Evolutionary conservation across 768 basidiomycete genomes (phyloP).

Genomic region (Mycena albidolilacea): DNA sequence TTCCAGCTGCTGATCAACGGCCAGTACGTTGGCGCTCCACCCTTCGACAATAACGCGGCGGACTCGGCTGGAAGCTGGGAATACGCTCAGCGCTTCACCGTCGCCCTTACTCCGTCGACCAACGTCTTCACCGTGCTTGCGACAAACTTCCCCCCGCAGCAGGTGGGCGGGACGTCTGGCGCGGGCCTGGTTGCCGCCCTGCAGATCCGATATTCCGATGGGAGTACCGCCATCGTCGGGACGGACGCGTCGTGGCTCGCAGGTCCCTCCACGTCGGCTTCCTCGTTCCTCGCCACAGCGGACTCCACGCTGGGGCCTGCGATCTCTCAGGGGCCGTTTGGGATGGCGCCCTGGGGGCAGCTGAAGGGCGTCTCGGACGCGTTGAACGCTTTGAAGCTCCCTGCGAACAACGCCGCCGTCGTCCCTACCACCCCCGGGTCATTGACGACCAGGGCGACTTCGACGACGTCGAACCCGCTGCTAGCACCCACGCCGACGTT

Average conservation of each 20-base stretch:
- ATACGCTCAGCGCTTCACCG: constrained; percentile 29
- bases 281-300: background rate
- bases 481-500: too few relatives aligned
- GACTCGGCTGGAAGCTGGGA: background rate
- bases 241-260: background rate
- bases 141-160: constrained; percentile 6
- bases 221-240: background rate
- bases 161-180: background rate
- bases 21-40: constrained; percentile 30
- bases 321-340: background rate
- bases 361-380: background rate
- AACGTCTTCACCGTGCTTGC: constrained; percentile 32
- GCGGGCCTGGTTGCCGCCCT: background rate
- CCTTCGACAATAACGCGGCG: constrained; percentile 8
- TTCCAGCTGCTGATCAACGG: constrained; percentile 30
- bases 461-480: too few relatives aligned
- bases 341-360: background rate
- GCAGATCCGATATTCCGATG: background rate
- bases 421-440: too few relatives aligned
- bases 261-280: background rate
- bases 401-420: too few relatives aligned
- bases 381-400: background rate
- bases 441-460: too few relatives aligned
- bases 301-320: background rate
- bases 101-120: constrained; percentile 3